These are phyloP conservation scores for Chaetoscypha palmicola DNA, from an alignment of 2,329 filamentous ascomycete species.

Conservation along the genomic window DNA sequence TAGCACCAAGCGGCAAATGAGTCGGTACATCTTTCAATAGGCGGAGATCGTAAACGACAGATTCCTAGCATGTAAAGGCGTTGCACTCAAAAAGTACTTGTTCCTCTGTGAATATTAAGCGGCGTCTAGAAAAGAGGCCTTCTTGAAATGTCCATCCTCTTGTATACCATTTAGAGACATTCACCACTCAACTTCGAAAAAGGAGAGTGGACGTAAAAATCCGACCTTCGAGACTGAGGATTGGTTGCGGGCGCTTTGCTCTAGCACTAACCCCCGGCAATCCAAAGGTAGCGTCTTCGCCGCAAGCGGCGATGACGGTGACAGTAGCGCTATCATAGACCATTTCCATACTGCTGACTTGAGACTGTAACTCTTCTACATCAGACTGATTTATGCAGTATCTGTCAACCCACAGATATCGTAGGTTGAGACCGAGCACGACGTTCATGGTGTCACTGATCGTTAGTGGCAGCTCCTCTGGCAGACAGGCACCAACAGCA, in stretches of 20 bases:
- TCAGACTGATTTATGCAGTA: background rate
- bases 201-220: too few relatives aligned
- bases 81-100: background rate
- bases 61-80: too few relatives aligned
- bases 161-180: background rate
- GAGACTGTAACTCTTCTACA: background rate
- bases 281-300: background rate
- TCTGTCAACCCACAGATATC: background rate
- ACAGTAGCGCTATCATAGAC: background rate
- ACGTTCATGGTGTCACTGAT: background rate
- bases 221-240: too few relatives aligned
- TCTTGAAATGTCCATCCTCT: slow-evolving; percentile 2
- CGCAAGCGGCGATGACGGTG: background rate
- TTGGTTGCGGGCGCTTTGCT: too few relatives aligned
- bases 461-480: background rate
- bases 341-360: background rate
- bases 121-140: background rate
- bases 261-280: too few relatives aligned
- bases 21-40: too few relatives aligned
- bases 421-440: background rate
- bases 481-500: background rate
- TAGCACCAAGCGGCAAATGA: too few relatives aligned
- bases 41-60: too few relatives aligned
- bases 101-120: background rate
- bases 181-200: too few relatives aligned